Evolutionary conservation across 331 rosid species (phyloP).

Genomic region (Cucumis variabilis): DNA sequence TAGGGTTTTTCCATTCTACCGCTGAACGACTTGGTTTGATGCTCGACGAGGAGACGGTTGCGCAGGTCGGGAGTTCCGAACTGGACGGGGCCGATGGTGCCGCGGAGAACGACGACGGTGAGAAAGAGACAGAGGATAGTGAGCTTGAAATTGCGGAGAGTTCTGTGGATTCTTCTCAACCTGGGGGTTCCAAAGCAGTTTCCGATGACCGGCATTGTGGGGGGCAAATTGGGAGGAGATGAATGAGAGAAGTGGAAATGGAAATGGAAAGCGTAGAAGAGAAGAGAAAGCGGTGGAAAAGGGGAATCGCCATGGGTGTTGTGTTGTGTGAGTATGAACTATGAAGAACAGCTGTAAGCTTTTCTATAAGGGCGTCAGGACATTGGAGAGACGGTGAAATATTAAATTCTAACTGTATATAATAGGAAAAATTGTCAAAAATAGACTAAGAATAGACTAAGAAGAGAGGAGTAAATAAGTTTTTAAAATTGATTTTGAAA

Average conservation of each 20-base stretch:
- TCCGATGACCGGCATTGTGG: neutral
- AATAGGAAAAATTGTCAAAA: too few species aligned
- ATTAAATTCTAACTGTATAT: too few species aligned
- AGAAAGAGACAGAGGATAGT: neutral
- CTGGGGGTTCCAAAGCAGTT: neutral
- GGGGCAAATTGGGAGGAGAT: neutral
- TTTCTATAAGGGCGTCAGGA: neutral
- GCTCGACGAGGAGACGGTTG: neutral
- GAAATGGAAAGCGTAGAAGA: neutral
- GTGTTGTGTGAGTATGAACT: neutral
- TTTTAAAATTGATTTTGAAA: too few species aligned
- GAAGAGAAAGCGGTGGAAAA: conserved; percentile 5
- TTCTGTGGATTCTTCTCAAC: neutral
- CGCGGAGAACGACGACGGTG: conserved; percentile 8
- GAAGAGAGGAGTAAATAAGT: too few species aligned
- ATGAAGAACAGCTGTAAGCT: neutral
- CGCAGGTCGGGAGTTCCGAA: neutral
- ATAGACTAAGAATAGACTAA: too few species aligned
- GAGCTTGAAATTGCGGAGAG: neutral
- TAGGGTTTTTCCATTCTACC: conserved; percentile 32
- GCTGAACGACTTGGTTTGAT: neutral
- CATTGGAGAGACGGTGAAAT: neutral
- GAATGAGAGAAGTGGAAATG: conserved; percentile 8
- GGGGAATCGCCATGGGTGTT: neutral
- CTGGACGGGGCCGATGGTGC: neutral